A percentile compares a stretch with the other conserved stretches of the same genome.
These are phyloP conservation scores for Hondaea fermentalgiana DNA, from an alignment of 108 stramenopile species.

Conservation along the genomic window DNA sequence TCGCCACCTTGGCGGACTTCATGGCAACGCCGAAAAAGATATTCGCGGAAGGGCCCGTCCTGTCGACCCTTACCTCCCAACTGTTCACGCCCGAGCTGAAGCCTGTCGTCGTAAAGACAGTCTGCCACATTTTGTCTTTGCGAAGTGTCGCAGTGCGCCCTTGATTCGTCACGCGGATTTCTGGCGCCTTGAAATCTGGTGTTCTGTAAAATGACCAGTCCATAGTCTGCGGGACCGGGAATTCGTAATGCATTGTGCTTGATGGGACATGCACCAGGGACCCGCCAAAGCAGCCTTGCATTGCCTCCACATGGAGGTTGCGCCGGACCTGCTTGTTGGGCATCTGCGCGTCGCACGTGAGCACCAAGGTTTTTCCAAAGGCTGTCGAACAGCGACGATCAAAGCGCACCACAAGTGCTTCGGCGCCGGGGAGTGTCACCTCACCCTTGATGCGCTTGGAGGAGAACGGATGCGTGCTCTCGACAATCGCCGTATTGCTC, in stretches of 20 bases:
- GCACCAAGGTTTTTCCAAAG: not conserved
- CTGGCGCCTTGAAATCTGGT: not conserved
- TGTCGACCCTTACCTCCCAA: not conserved
- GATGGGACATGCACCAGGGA: not conserved
- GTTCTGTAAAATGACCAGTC: not conserved
- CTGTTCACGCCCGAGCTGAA: not conserved
- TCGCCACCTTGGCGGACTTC: not conserved
- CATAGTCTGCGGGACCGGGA: not conserved
- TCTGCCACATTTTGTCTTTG: slow-evolving; percentile 9
- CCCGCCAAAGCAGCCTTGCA: slow-evolving; percentile 6
- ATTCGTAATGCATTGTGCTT: slow-evolving; percentile 4
- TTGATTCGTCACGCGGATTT: not conserved
- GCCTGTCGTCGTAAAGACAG: slow-evolving; percentile 1
- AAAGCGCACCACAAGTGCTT: slow-evolving; percentile 13
- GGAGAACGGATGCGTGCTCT: not conserved
- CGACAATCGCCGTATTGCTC: not conserved
- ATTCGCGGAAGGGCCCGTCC: slow-evolving; percentile 14
- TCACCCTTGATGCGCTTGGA: slow-evolving; percentile 1
- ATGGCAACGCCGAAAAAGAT: slow-evolving; percentile 15
- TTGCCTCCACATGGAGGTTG: not conserved
- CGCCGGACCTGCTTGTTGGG: not conserved
- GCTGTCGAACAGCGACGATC: not conserved
- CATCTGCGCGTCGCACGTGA: not conserved
- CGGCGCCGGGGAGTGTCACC: slow-evolving; percentile 13
- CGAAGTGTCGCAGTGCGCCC: not conserved